Base-by-base conservation (phyloP, 306 rosid genomes). In the Sicyos edulis region DNA sequence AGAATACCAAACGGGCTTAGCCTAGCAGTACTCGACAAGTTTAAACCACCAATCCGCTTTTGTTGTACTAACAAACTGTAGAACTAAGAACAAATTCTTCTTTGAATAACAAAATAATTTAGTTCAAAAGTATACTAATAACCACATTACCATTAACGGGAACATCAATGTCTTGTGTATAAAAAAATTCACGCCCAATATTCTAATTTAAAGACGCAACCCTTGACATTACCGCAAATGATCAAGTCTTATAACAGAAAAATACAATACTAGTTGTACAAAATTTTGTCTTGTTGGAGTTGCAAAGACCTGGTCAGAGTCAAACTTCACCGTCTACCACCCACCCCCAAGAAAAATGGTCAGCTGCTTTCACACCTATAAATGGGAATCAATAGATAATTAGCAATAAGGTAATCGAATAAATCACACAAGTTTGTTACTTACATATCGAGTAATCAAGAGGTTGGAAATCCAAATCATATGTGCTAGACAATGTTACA, bases 221-320 rank as follows among this genome's bases (percentile, higher is more conserved):
- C 52, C 71, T 65, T 19, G 53, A 24, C 54, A 44, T n/a, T 17
- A 42, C 53, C 53, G 56, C 21, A 67, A 47, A 45, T 67, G 56
- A 67, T 47, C 72, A 22, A 67, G 42, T 49, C 72, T 47, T 37
- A 40, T 20, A 47, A 49, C 56, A 67, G 72, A 19, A 22, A 67
- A 67, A 17, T 67, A 22, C 14, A 67, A 8, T 67, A 47, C 72
- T 45, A 49, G 72, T 45, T 19, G 17, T 45, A 11, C 72, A 22
- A 67, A 67, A 49, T 14, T 42, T 20, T 11, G 19, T 67, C 72
- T 47, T 47, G 8, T 67, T 11, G 19, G 72, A 67, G 55, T 67
- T 26, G 56, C 40, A 21, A 47, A 24, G 34, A 21, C 21, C 53
- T 8, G 56, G 20, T 49, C 57, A 49, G 72, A 14, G 54, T 67